Conservation (phyloP, 495 filamentous ascomycete genomes). For the Xylaria castorea region DNA sequence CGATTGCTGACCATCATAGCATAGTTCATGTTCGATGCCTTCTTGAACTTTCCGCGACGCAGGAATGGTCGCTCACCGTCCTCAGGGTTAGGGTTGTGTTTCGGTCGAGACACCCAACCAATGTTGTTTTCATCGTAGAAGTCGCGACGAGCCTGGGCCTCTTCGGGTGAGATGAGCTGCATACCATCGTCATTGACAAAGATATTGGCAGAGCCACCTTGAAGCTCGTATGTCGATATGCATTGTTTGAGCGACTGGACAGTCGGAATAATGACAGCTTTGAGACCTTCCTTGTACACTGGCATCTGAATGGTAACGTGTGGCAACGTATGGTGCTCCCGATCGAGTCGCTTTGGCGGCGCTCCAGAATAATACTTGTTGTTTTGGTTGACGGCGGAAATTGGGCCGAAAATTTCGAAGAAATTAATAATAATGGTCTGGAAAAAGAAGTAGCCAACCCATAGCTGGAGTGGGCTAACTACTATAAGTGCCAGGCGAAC, state of each 20-base stretch:
- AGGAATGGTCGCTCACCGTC: conserved; percentile 53
- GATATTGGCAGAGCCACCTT: conserved; percentile 73
- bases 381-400: conserved; percentile 61
- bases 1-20: conserved; percentile 63
- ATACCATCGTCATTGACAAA: conserved; percentile 77
- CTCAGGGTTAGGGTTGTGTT: conserved; percentile 60
- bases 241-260: conserved; percentile 67
- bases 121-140: conserved; percentile 71
- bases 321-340: conserved; percentile 54
- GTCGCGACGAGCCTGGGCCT: conserved; percentile 62
- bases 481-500: conserved; percentile 55
- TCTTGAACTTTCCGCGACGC: conserved; percentile 74
- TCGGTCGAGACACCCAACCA: conserved; percentile 66
- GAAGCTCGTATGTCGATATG: conserved; percentile 71
- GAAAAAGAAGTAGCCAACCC: conserved; percentile 70
- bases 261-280: conserved; percentile 66
- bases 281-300: conserved; percentile 76
- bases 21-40: conserved; percentile 79
- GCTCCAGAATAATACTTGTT: conserved; percentile 67
- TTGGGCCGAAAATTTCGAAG: conserved; percentile 65
- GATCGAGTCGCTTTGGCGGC: conserved; percentile 56
- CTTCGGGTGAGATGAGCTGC: conserved; percentile 62
- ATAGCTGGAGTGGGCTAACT: conserved; percentile 58
- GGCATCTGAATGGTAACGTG: conserved; percentile 80
- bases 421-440: conserved; percentile 62